Percentiles rank a stretch among this genome's conserved stretches.
These are phyloP conservation scores for Nepenthes mirabilis DNA, from an alignment of 148 eudicot species.

Conservation along the genomic window DNA sequence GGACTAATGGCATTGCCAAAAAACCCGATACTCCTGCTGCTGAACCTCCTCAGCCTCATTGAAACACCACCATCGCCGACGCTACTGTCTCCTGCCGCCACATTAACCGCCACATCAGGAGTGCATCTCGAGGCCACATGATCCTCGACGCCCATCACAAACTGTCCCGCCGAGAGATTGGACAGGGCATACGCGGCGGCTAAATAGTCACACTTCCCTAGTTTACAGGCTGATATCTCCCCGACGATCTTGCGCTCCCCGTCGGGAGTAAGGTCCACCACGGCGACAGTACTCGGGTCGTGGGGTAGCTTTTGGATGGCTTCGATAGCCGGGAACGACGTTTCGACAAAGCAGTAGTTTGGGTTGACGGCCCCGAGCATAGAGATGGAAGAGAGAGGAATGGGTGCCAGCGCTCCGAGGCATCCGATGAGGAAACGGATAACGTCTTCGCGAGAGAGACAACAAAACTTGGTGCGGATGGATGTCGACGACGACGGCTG, in stretches of 20 bases:
- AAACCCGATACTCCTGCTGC: constrained; percentile 77
- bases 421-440: constrained; percentile 88
- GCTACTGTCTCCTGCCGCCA: constrained; percentile 15
- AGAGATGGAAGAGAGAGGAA: constrained; percentile 78
- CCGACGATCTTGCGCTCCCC: constrained; percentile 65
- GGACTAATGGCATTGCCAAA: constrained; percentile 39
- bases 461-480: constrained; percentile 46
- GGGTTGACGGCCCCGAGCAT: constrained; percentile 58
- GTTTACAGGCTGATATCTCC: constrained; percentile 73
- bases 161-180: constrained; percentile 82
- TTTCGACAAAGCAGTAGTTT: constrained; percentile 42
- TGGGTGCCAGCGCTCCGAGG: constrained; percentile 93
- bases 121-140: constrained; percentile 21
- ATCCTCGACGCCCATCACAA: constrained; percentile 97
- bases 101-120: constrained; percentile 21
- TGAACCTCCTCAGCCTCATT: constrained; percentile 41
- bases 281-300: constrained; percentile 77
- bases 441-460: constrained; percentile 89
- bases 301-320: constrained; percentile 38
- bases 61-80: constrained; percentile 17
- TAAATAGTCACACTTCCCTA: constrained; percentile 83
- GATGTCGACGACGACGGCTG: constrained; percentile 53
- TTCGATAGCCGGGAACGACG: constrained; percentile 52
- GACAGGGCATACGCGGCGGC: constrained; percentile 91
- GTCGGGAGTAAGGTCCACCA: constrained; percentile 52